Percentiles rank a stretch among this genome's conserved stretches.
Evolutionary conservation across 495 filamentous ascomycete genomes (phyloP).

Genomic region (Trichoderma erinaceum): DNA sequence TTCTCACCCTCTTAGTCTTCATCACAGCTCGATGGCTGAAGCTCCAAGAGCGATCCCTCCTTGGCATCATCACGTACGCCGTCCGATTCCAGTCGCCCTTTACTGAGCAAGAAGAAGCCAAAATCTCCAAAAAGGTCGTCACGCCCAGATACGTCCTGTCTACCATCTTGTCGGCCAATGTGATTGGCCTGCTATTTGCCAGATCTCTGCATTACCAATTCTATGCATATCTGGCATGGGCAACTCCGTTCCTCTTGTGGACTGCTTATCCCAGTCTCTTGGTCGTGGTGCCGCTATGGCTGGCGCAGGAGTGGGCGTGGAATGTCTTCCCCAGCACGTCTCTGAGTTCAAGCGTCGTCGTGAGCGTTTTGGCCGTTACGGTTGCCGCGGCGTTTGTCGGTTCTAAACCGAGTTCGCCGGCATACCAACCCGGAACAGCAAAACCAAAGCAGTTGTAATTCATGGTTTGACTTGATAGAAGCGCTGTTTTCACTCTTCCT

Average conservation of each 20-base stretch:
- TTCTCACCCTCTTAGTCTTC: conserved; percentile 59
- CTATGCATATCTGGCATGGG: conserved; percentile 88
- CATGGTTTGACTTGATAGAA: background rate
- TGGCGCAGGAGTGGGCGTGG: conserved; percentile 90
- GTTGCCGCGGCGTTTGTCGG: conserved; percentile 61
- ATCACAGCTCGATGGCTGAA: conserved; percentile 42
- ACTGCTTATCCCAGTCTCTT: conserved; percentile 67
- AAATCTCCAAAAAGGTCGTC: conserved; percentile 47
- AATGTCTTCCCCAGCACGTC: conserved; percentile 91
- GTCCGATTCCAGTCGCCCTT: conserved; percentile 50
- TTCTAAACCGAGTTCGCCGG: background rate
- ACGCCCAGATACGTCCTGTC: conserved; percentile 73
- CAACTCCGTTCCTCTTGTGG: conserved; percentile 89
- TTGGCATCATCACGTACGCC: conserved; percentile 46
- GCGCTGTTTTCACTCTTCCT: conserved; percentile 19
- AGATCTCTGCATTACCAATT: conserved; percentile 95
- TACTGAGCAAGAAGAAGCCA: conserved; percentile 42
- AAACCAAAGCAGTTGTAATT: conserved; percentile 21
- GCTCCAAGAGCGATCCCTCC: conserved; percentile 39
- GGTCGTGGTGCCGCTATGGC: conserved; percentile 68
- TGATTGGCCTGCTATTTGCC: conserved; percentile 84
- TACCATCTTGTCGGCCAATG: conserved; percentile 69
- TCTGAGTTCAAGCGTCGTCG: conserved; percentile 69
- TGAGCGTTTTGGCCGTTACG: conserved; percentile 59
- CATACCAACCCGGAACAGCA: background rate